Percentiles rank a stretch among this genome's conserved stretches.
These are phyloP conservation scores for Mucor irregularis DNA, from an alignment of 371 early-diverging fungal species.

Conservation along the genomic window DNA sequence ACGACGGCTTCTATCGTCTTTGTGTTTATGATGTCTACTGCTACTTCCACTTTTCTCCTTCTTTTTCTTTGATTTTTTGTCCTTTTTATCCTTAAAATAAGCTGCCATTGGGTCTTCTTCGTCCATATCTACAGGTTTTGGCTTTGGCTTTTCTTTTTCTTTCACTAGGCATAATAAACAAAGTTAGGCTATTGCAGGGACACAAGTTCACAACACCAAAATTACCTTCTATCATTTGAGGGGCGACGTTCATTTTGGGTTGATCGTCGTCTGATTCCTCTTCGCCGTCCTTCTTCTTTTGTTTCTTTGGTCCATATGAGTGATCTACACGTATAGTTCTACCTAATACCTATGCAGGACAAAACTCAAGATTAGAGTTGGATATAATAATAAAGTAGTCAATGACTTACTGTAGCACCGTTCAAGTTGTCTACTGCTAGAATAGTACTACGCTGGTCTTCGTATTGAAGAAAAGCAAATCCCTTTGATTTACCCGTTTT, in stretches of 20 bases:
- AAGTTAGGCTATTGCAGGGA: neutral
- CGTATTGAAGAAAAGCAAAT: conserved; percentile 91
- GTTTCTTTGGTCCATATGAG: conserved; percentile 55
- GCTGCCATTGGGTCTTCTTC: conserved; percentile 84
- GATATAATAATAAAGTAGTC: neutral
- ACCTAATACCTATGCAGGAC: conserved; percentile 21
- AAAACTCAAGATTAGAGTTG: too few relatives aligned
- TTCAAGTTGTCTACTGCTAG: conserved; percentile 96
- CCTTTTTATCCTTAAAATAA: conserved; percentile 57
- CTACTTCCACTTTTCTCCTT: conserved; percentile 26
- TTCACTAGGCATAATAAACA: conserved; percentile 1
- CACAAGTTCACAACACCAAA: too few relatives aligned
- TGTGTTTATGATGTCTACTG: conserved; percentile 25
- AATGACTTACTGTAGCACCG: conserved; percentile 64
- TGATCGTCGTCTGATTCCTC: conserved; percentile 56
- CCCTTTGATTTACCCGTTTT: conserved; percentile 88
- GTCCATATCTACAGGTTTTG: conserved; percentile 53
- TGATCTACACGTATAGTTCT: conserved; percentile 45
- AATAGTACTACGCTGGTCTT: conserved; percentile 89
- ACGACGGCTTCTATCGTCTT: conserved; percentile 11
- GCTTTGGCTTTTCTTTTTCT: conserved; percentile 21
- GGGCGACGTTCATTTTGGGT: conserved; percentile 80
- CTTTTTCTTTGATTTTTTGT: conserved; percentile 43
- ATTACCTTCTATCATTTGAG: conserved; percentile 53
- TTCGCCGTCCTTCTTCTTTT: conserved; percentile 35